Evolutionary conservation across 345 rosid genomes (phyloP).

Genomic region (Clarkia xantiana): DNA sequence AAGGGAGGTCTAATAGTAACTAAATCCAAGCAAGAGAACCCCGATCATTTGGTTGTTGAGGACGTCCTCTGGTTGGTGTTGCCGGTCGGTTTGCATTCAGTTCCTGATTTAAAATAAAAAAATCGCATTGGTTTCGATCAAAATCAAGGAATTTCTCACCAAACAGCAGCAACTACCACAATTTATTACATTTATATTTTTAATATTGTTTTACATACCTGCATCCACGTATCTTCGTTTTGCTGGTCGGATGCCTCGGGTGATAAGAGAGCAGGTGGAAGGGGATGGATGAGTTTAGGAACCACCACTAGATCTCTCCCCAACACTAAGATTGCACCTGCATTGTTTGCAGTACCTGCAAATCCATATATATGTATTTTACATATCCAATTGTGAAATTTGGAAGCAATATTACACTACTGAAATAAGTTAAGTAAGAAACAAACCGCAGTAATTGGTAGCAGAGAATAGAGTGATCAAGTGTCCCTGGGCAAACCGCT

Average conservation of each 20-base stretch:
- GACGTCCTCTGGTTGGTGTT: slow-evolving; percentile 94
- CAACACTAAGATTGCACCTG: slow-evolving; percentile 91
- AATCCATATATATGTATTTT: neutral
- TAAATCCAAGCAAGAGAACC: slow-evolving; percentile 91
- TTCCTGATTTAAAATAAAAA: slow-evolving; percentile 38
- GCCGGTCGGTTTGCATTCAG: slow-evolving; percentile 91
- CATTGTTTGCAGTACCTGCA: slow-evolving; percentile 95
- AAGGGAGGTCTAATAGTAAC: slow-evolving; percentile 1
- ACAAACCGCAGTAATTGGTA: slow-evolving; percentile 87
- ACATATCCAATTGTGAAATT: too few species aligned
- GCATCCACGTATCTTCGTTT: slow-evolving; percentile 97
- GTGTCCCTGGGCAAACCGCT: slow-evolving; percentile 96
- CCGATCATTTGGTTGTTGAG: slow-evolving; percentile 64
- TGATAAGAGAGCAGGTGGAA: slow-evolving; percentile 84
- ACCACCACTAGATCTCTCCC: slow-evolving; percentile 99
- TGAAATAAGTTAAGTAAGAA: neutral
- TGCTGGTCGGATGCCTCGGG: slow-evolving; percentile 83
- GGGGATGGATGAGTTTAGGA: slow-evolving; percentile 90
- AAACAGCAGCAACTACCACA: too few species aligned
- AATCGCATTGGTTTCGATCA: neutral
- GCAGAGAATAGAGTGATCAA: slow-evolving; percentile 93
- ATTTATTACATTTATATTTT: too few species aligned
- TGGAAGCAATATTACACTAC: too few species aligned
- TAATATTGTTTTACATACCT: slow-evolving; percentile 26
- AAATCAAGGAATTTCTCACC: neutral